phyloP scores from a whole-genome alignment of 106 monocot genomes.

The Dendrobium nobile region DNA sequence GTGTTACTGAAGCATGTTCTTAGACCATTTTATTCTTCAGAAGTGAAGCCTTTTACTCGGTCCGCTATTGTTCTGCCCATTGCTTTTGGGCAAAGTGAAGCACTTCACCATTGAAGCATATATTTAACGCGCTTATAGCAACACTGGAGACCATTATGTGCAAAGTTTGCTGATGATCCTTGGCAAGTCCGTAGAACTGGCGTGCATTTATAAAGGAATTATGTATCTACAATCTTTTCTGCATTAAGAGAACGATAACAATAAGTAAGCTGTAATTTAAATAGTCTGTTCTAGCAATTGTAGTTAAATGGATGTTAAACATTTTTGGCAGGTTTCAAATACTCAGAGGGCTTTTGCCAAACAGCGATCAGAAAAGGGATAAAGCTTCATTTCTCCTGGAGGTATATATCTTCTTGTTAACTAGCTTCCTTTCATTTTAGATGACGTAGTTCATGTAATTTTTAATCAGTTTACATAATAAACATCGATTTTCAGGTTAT shows the following conservation, averaged over 20 bases:
- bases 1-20: too few species aligned
- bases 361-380: conserved; percentile 47
- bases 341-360: conserved; percentile 34
- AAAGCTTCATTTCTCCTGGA: conserved; percentile 45
- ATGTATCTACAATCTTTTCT: background rate
- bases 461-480: background rate
- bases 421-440: background rate
- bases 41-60: too few species aligned
- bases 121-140: too few species aligned
- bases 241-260: background rate
- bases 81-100: background rate
- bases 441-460: background rate
- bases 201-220: background rate
- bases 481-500: conserved; percentile 36
- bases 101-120: background rate
- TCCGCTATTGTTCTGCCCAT: too few species aligned
- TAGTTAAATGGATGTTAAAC: background rate
- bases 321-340: conserved; percentile 34
- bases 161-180: background rate
- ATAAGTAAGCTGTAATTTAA: background rate
- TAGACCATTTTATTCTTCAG: too few species aligned
- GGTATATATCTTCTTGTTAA: conserved; percentile 12
- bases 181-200: background rate
- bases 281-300: background rate
- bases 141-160: background rate